Evolutionary conservation across 192 early-diverging fungal species (phyloP).

Genomic region (Gonapodya sp.): DNA sequence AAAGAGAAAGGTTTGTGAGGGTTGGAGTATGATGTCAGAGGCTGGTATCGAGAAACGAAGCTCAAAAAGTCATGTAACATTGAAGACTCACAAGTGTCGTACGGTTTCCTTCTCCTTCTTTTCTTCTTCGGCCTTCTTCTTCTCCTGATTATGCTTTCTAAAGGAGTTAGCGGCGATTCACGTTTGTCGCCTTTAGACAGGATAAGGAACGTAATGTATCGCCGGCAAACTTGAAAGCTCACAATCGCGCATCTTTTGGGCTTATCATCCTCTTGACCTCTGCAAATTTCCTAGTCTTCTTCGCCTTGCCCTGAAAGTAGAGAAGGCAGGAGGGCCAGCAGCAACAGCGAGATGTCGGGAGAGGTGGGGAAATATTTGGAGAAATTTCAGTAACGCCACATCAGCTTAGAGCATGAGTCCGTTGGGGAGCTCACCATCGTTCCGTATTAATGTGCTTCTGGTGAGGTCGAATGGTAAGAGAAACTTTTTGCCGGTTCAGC

Average conservation of each 20-base stretch:
- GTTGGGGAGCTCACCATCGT: too few species aligned
- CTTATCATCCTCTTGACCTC: constrained; percentile 86
- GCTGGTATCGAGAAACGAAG: neutral
- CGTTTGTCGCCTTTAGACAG: too few species aligned
- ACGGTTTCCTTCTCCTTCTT: constrained; percentile 61
- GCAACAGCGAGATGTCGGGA: too few species aligned
- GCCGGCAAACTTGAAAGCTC: constrained; percentile 27
- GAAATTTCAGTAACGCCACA: too few species aligned
- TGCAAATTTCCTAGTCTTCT: constrained; percentile 88
- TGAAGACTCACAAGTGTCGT: constrained; percentile 56
- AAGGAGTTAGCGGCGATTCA: neutral
- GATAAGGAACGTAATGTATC: neutral
- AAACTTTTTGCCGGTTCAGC: too few species aligned
- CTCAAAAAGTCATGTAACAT: neutral
- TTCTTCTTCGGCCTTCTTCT: constrained; percentile 53
- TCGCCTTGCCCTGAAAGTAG: constrained; percentile 77
- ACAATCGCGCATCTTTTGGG: constrained; percentile 82
- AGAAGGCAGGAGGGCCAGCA: too few species aligned
- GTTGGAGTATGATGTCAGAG: too few species aligned
- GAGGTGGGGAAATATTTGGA: too few species aligned
- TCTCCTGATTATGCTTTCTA: constrained; percentile 51
- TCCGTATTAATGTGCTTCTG: too few species aligned
- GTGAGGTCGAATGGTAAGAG: too few species aligned
- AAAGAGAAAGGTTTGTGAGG: too few species aligned
- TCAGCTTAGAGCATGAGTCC: too few species aligned